phyloP scores from a whole-genome alignment of 2,329 filamentous ascomycete genomes.

The Xylaria sp. region DNA sequence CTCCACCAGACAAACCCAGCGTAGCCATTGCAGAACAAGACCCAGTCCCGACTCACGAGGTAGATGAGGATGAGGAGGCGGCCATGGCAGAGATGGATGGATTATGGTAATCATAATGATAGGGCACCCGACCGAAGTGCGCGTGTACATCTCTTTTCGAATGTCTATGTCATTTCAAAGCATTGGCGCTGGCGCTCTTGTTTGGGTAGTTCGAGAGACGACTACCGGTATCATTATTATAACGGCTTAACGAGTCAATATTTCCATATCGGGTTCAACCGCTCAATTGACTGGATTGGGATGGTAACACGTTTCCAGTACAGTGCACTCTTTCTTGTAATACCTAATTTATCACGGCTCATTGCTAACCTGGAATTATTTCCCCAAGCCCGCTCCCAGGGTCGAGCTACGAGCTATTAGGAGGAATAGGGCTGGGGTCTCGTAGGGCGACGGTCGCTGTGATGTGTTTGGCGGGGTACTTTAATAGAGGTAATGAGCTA shows the following conservation, averaged over 20 bases:
- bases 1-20: background rate
- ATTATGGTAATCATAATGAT: constrained; percentile 56
- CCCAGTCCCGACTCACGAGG: background rate
- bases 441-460: background rate
- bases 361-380: background rate
- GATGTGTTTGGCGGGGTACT: constrained; percentile 38
- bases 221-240: background rate
- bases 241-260: background rate
- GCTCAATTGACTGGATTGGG: background rate
- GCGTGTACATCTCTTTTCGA: background rate
- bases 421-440: background rate
- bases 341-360: background rate
- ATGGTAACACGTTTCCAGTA: no score
- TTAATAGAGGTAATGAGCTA: background rate
- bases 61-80: constrained; percentile 38
- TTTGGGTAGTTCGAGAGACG: background rate
- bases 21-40: background rate
- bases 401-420: background rate
- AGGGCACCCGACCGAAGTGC: background rate
- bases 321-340: background rate
- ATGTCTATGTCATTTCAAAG: background rate
- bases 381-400: background rate
- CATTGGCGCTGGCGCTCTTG: constrained; percentile 28
- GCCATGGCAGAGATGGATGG: constrained; percentile 60
- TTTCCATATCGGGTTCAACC: background rate